phyloP scores from a whole-genome alignment of 2,329 filamentous ascomycete genomes.

The Thermothelomyces thermophilus region DNA sequence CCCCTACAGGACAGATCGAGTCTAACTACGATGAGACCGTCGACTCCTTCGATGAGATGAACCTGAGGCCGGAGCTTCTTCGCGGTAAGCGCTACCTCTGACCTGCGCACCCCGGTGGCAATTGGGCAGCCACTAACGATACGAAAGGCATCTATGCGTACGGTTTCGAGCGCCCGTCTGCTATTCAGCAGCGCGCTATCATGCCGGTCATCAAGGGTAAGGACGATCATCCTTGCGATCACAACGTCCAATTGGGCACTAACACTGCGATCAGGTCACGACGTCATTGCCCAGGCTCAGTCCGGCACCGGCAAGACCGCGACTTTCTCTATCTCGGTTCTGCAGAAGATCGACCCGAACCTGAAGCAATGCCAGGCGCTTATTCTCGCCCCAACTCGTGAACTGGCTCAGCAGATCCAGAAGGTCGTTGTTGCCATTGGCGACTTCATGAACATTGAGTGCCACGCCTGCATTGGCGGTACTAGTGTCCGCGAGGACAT shows the following conservation, averaged over 20 bases:
- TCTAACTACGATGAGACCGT: conserved; percentile 99
- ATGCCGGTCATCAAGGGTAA: conserved; percentile 99
- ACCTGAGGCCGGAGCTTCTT: conserved; percentile 92
- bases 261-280: conserved; percentile 57
- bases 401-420: conserved; percentile 98
- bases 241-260: conserved; percentile 9
- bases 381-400: conserved; percentile 94
- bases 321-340: conserved; percentile 97
- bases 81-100: conserved; percentile 58
- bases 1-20: conserved; percentile 83
- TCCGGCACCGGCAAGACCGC: conserved; percentile 99
- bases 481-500: conserved; percentile 98
- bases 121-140: conserved; percentile 23
- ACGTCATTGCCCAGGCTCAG: conserved; percentile 99
- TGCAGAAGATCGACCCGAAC: conserved; percentile 95
- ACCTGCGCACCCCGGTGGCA: conserved; percentile 13
- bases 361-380: conserved; percentile 97
- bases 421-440: conserved; percentile 98
- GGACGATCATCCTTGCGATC: conserved; percentile 26
- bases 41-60: conserved; percentile 98
- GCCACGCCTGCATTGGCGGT: conserved; percentile 98
- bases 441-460: conserved; percentile 99
- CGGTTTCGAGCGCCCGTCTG: conserved; percentile 99
- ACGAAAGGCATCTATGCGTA: conserved; percentile 86
- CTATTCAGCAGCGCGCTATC: conserved; percentile 99